Percentiles rank a stretch among this genome's conserved stretches.
phyloP scores from a whole-genome alignment of 108 stramenopile genomes.

The Conticribra weissflogii region DNA sequence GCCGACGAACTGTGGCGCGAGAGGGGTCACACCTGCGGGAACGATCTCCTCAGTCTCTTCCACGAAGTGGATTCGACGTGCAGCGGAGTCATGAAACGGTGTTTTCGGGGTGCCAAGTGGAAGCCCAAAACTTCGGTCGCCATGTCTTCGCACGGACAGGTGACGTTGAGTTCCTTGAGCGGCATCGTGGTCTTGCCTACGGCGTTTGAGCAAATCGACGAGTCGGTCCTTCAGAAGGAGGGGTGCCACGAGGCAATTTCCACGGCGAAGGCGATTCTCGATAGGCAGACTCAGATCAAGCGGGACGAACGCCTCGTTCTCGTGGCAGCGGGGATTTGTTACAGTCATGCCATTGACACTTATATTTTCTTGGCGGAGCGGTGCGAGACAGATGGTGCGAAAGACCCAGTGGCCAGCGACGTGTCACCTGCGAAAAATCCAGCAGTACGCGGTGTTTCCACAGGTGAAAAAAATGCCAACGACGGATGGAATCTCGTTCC shows the following conservation, averaged over 20 bases:
- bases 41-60: slow-evolving; percentile 66
- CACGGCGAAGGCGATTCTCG: slow-evolving; percentile 47
- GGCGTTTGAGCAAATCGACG: slow-evolving; percentile 45
- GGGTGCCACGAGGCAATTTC: slow-evolving; percentile 44
- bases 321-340: slow-evolving; percentile 74
- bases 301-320: slow-evolving; percentile 75
- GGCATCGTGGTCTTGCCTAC: slow-evolving; percentile 43
- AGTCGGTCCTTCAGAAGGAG: slow-evolving; percentile 43
- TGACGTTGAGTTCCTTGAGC: slow-evolving; percentile 37
- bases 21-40: slow-evolving; percentile 75
- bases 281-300: slow-evolving; percentile 61
- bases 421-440: neutral
- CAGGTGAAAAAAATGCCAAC: neutral
- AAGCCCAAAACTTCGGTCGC: slow-evolving; percentile 22
- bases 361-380: slow-evolving; percentile 37
- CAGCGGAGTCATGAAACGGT: slow-evolving; percentile 22
- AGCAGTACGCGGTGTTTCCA: neutral
- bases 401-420: slow-evolving; percentile 4
- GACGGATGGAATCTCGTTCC: neutral
- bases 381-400: neutral
- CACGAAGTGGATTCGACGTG: slow-evolving; percentile 49
- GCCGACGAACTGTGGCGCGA: slow-evolving; percentile 81
- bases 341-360: slow-evolving; percentile 62
- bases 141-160: slow-evolving; percentile 41
- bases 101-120: slow-evolving; percentile 24